A percentile compares a stretch with the other conserved stretches of the same genome.
Evolutionary conservation across 768 basidiomycete species (phyloP).

Genomic region (Panus rudis): DNA sequence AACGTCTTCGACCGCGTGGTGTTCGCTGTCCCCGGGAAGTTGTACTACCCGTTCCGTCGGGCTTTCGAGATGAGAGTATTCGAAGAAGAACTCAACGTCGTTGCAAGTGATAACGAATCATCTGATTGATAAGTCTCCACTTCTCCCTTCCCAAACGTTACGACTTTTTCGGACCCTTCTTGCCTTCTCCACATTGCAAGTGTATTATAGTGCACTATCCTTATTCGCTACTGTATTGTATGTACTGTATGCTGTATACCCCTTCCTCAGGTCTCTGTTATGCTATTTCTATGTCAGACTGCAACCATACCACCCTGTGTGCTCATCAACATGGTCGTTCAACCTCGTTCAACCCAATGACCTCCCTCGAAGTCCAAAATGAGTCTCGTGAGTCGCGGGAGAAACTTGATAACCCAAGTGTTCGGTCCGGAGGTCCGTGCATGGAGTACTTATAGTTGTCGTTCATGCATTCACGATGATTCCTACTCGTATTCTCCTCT

Average conservation of each 20-base stretch:
- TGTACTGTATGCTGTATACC: background rate
- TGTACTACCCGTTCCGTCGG: constrained; percentile 29
- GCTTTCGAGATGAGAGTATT: constrained; percentile 35
- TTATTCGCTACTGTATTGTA: background rate
- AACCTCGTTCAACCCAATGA: too few species aligned
- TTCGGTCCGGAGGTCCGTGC: too few species aligned
- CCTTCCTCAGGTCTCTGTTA: background rate
- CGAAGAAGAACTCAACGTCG: constrained; percentile 26
- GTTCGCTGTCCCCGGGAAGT: constrained; percentile 36
- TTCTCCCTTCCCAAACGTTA: background rate
- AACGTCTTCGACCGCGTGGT: constrained; percentile 34
- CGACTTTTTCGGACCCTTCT: background rate
- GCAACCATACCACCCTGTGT: too few species aligned
- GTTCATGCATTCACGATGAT: too few species aligned
- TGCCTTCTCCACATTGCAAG: background rate
- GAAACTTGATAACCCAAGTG: too few species aligned
- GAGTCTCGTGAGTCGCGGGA: too few species aligned
- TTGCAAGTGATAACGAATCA: constrained; percentile 4
- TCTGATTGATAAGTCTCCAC: background rate
- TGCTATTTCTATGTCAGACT: background rate
- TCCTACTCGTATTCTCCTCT: too few species aligned
- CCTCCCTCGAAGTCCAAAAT: too few species aligned
- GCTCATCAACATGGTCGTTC: too few species aligned
- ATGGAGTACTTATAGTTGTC: too few species aligned
- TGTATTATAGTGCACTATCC: background rate